Evolutionary conservation across 495 filamentous ascomycete genomes (phyloP), one percentile per base, ranked within the genome.

Genomic region (Penicillium paxilli): DNA sequence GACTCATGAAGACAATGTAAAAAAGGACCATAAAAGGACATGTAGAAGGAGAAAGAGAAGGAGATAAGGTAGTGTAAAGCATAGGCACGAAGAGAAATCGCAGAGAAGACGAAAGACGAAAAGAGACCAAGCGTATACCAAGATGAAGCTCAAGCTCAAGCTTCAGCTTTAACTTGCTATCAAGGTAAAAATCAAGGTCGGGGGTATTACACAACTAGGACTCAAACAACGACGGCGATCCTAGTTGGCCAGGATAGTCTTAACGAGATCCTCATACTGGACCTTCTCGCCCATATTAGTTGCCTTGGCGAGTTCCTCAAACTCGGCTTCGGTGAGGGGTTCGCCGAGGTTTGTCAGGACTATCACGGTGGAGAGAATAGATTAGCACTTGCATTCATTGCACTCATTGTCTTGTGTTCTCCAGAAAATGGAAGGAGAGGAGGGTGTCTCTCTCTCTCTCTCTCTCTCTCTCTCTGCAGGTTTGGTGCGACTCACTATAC

Each of bases 241-340:
- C 80, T 81, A 96, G 76, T 96, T 96, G 69, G 90, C 91, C 57
- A 96, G 87, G 72, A 96, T 96, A 32, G 89, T 96, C 63, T 91
- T 89, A 59, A 96, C 92, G 51, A 96, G 87, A 53, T 96, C 91
- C 41, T 86, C 92, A 71, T 98, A 98, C 76, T 98, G 96, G 73
- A 98, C 88, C 80, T 97, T 91, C 54, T 92, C 93, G 71, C 85
- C 91, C 51, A 91, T 92, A 66, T 98, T 92, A 56, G 97, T 92
- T 2, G 90, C 91, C 84, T 98, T 98, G 67, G 98, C 82, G 63
- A 98, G 80, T 82, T 98, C 94, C 66, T 98, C 92, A 35, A 98
- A 94, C 76, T 98, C 94, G 40, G 96, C 93, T 63, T 98, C 92
- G 58, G 89, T 91, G 88, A 98, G 95, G 79, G 97, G 97, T 85